These are phyloP conservation scores for Suhomyces wounanorum DNA, from an alignment of 1,139 yeast species.

Conservation along the genomic window DNA sequence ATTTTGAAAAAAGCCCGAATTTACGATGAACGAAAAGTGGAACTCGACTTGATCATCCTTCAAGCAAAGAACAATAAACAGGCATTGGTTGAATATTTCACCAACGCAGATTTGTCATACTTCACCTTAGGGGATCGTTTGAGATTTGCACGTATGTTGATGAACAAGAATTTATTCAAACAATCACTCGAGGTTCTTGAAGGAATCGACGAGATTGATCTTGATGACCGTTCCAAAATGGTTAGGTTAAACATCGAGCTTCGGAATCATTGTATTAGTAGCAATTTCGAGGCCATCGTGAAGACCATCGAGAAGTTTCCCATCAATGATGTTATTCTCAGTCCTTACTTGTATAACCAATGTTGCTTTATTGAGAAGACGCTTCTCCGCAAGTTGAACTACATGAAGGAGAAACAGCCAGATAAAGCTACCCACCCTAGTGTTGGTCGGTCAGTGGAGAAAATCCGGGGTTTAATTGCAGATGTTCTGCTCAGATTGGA, in stretches of 20 bases:
- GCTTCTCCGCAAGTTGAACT: conserved; percentile 19
- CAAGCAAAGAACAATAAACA: conserved; percentile 20
- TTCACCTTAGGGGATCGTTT: conserved; percentile 31
- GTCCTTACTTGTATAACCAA: conserved; percentile 39
- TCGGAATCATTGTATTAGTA: conserved; percentile 23
- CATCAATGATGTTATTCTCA: conserved; percentile 30
- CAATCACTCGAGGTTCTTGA: conserved; percentile 29
- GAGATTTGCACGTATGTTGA: conserved; percentile 32
- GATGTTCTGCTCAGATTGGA: conserved; percentile 34
- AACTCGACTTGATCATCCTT: conserved; percentile 26
- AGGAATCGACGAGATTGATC: conserved; percentile 24
- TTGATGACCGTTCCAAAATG: conserved; percentile 31
- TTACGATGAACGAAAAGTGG: conserved; percentile 17
- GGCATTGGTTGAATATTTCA: conserved; percentile 8
- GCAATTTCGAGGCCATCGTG: conserved; percentile 24
- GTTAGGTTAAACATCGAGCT: conserved; percentile 26
- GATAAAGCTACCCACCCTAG: not conserved
- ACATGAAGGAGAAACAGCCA: conserved; percentile 8
- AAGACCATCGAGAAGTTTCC: conserved; percentile 32
- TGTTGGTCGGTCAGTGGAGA: conserved; percentile 5
- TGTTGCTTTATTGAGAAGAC: conserved; percentile 32
- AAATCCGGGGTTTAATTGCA: conserved; percentile 35
- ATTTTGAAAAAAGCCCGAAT: conserved; percentile 25
- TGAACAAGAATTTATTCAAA: conserved; percentile 29
- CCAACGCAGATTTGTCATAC: conserved; percentile 9